Base-by-base conservation (phyloP, 768 basidiomycete genomes). In the Suillus weaverae region DNA sequence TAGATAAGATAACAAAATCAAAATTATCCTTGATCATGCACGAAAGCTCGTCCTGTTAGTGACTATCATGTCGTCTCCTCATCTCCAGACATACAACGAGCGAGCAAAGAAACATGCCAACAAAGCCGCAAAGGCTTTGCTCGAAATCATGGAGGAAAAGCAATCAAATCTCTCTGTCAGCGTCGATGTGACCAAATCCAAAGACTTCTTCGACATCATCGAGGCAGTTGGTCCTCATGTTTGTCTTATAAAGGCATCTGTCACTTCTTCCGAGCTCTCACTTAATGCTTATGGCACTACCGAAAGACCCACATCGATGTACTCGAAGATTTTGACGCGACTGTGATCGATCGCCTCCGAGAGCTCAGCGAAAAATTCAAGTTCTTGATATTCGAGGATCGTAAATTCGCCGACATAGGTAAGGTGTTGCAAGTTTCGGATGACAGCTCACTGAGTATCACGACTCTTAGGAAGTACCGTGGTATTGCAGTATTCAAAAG, bases 351-450 rank as follows among this genome's bases (percentile, higher is more conserved):
- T 48, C 81, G 83, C 51, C 82, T 99, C 48, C 83, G 87, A 65
- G 81, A 82, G 41, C 85, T 99, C 8, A 89, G 90, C 72, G 72
- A 77, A 54, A 89, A 91, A 74, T 88, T 97, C 67, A 94, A 97
- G 72, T 99, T 99, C 79, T 76, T 97, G 61, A 95, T 98, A 70
- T 99, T 99, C 70, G 97, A 99, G 80, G 97, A 99, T 80, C 84
- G 97, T 68, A 99, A 99, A 77, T 99, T 99, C 71, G 97, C 97
- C 5, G 97, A 99, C 77, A 99, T 99, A 61, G 97, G 97, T 95
- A 67, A 71, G 85, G 70, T 39, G 16, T 60, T 20, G 8, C 55
- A 18, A 5, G 10, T 51, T 30, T 43, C 18, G 5, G 4, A 57
- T 60, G 39, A 32, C 38, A 54, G 20, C 57, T 63, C 9, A 48